phyloP scores from a whole-genome alignment of 371 early-diverging fungal species.

The Fennellomyces sp. region DNA sequence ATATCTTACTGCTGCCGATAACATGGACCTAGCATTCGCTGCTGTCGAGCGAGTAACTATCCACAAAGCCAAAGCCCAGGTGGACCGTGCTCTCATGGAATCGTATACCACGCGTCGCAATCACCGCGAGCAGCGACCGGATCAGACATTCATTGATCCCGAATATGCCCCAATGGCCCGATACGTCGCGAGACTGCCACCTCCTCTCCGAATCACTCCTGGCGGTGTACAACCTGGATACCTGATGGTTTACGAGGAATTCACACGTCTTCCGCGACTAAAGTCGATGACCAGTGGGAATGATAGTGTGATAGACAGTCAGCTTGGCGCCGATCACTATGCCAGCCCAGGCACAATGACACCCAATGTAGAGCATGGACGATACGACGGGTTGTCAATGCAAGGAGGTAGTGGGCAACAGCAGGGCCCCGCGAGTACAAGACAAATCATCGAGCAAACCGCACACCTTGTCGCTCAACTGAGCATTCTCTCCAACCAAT shows the following conservation, averaged over 20 bases:
- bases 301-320: neutral
- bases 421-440: constrained; percentile 29
- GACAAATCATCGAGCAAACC: constrained; percentile 71
- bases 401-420: neutral
- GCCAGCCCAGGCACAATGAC: constrained; percentile 1
- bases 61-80: constrained; percentile 86
- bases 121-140: constrained; percentile 84
- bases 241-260: constrained; percentile 80
- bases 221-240: constrained; percentile 80
- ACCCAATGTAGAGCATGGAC: neutral
- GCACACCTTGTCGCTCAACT: constrained; percentile 73
- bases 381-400: neutral
- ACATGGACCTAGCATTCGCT: constrained; percentile 89
- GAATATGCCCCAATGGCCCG: constrained; percentile 68
- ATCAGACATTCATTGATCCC: constrained; percentile 90
- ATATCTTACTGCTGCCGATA: constrained; percentile 81
- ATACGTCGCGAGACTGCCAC: constrained; percentile 86
- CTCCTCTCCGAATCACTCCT: constrained; percentile 79
- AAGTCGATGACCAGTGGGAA: neutral
- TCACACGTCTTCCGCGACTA: constrained; percentile 49
- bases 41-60: constrained; percentile 93
- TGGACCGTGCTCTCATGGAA: constrained; percentile 77
- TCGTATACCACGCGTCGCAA: constrained; percentile 78
- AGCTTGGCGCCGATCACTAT: neutral
- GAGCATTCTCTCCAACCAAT: constrained; percentile 68